Percentiles rank a stretch among this genome's conserved stretches.
Evolutionary conservation across 352 stramenopile species (phyloP).

Genomic region (Phytophthora macrochlamydospora): DNA sequence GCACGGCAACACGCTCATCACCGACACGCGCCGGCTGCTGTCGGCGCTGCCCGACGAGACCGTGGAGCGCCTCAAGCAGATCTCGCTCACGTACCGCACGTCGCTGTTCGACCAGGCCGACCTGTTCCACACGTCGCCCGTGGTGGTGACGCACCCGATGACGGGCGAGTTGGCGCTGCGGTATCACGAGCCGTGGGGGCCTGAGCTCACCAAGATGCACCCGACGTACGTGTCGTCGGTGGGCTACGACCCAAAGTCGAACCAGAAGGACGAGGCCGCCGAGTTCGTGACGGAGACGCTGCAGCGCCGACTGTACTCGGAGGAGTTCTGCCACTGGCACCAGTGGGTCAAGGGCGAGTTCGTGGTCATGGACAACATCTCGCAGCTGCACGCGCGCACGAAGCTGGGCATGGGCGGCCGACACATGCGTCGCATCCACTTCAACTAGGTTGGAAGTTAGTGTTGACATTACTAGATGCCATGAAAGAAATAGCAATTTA

Average conservation of each 20-base stretch:
- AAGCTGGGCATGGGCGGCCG: slow-evolving; percentile 17
- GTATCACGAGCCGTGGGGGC: slow-evolving; percentile 21
- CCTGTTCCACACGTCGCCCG: slow-evolving; percentile 18
- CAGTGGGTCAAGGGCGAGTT: slow-evolving; percentile 28
- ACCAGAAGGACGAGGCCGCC: slow-evolving; percentile 20
- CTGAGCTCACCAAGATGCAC: slow-evolving; percentile 31
- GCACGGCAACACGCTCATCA: slow-evolving; percentile 28
- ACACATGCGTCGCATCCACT: slow-evolving; percentile 30
- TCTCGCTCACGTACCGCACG: slow-evolving; percentile 21
- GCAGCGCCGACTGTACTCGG: slow-evolving; percentile 19
- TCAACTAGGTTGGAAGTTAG: slow-evolving; percentile 8
- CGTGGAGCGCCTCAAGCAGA: slow-evolving; percentile 25
- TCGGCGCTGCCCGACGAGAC: slow-evolving; percentile 18
- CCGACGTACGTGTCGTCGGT: slow-evolving; percentile 28
- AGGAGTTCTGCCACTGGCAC: slow-evolving; percentile 18
- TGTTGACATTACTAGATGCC: no score
- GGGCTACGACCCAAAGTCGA: slow-evolving; percentile 19
- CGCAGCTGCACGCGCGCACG: slow-evolving; percentile 17
- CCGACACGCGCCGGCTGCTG: slow-evolving; percentile 24
- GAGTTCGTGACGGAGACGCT: slow-evolving; percentile 21
- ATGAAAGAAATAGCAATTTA: no score
- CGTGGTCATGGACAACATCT: slow-evolving; percentile 25
- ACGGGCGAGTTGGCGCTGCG: slow-evolving; percentile 20
- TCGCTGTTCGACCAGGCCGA: slow-evolving; percentile 9
- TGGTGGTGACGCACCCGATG: slow-evolving; percentile 20